A percentile compares a stretch with the other conserved stretches of the same genome.
These are phyloP conservation scores for Sordaria brevicollis DNA, from an alignment of 495 filamentous ascomycete genomes.

Conservation along the genomic window DNA sequence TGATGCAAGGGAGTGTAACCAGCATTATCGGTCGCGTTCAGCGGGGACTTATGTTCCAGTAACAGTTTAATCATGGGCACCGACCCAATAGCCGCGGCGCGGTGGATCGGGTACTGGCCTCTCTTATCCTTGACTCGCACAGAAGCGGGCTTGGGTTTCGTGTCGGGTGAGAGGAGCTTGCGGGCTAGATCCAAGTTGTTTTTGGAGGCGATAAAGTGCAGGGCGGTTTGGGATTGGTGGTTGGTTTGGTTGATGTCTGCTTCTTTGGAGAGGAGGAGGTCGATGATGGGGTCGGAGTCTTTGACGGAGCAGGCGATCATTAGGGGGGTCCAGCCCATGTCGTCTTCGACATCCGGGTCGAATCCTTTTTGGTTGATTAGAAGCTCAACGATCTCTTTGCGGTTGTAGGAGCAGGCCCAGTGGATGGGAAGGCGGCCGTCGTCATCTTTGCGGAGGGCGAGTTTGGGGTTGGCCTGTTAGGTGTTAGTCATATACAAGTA, in stretches of 20 bases:
- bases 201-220: slow-evolving; percentile 91
- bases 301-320: slow-evolving; percentile 86
- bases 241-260: slow-evolving; percentile 62
- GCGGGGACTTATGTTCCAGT: slow-evolving; percentile 65
- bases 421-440: slow-evolving; percentile 90
- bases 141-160: slow-evolving; percentile 57
- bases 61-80: slow-evolving; percentile 76
- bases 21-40: slow-evolving; percentile 77
- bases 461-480: slow-evolving; percentile 64
- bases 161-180: slow-evolving; percentile 49
- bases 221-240: slow-evolving; percentile 49
- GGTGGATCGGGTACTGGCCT: slow-evolving; percentile 77
- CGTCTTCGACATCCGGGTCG: slow-evolving; percentile 86
- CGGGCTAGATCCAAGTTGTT: slow-evolving; percentile 71
- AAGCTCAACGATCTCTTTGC: slow-evolving; percentile 59
- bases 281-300: slow-evolving; percentile 56
- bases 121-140: slow-evolving; percentile 75
- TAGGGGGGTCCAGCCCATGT: slow-evolving; percentile 82
- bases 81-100: slow-evolving; percentile 82
- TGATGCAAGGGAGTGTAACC: slow-evolving; percentile 89
- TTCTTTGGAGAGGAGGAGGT: slow-evolving; percentile 66
- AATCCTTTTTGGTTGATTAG: slow-evolving; percentile 62
- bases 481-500: neutral
- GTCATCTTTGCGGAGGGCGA: slow-evolving; percentile 64
- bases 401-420: slow-evolving; percentile 87